Evolutionary conservation across 306 rosid species (phyloP).

Genomic region (Dalbergia cultrata): DNA sequence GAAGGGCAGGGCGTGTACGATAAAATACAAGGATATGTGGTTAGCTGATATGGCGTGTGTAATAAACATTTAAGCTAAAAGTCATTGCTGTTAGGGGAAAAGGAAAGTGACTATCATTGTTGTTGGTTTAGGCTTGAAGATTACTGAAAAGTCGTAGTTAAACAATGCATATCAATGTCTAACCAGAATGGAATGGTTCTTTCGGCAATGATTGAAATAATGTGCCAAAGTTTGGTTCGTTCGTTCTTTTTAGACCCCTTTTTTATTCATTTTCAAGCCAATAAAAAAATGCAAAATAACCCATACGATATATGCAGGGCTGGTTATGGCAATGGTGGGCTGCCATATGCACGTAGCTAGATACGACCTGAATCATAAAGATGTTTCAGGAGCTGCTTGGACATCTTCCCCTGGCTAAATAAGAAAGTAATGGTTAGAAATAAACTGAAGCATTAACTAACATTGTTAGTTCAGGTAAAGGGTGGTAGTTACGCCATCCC

Average conservation of each 20-base stretch:
- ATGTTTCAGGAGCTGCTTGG: too few relatives aligned
- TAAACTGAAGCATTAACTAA: too few relatives aligned
- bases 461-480: too few relatives aligned
- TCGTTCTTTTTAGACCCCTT: neutral
- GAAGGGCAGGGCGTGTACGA: neutral
- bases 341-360: too few relatives aligned
- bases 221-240: constrained; percentile 14
- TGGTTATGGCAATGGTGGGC: too few relatives aligned
- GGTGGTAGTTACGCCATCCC: too few relatives aligned
- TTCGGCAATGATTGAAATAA: constrained; percentile 20
- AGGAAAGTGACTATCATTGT: constrained; percentile 35
- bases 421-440: too few relatives aligned
- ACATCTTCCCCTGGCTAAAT: too few relatives aligned
- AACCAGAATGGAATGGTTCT: constrained; percentile 26
- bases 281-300: neutral
- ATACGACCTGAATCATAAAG: too few relatives aligned
- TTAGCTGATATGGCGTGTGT: constrained; percentile 6
- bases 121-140: constrained; percentile 55
- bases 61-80: constrained; percentile 27
- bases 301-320: too few relatives aligned
- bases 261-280: neutral
- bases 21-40: neutral
- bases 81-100: constrained; percentile 34
- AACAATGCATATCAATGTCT: constrained; percentile 41
- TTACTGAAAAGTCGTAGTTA: constrained; percentile 48